Evolutionary conservation across 2,329 filamentous ascomycete species (phyloP), one percentile per base, ranked within the genome.

Genomic region (Nemania sp.): DNA sequence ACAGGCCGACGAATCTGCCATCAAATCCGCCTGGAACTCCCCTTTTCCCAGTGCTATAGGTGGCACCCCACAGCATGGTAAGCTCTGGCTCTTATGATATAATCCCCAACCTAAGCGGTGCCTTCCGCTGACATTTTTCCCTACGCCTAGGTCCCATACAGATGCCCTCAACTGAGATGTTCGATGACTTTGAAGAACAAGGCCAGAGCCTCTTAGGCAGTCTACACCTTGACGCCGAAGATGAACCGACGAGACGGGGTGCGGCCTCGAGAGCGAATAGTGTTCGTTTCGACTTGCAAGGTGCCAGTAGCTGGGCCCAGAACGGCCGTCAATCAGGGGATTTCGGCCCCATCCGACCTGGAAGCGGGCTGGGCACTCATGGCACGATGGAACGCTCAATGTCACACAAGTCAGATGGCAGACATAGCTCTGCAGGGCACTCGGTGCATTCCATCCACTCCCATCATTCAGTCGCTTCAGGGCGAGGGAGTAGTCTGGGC

Each of bases 341-440:
- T 51, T 88, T 96, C 62, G 84, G 86, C 34, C 88, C 89, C 22
- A 77, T 85, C 42, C 81, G 93, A 46, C 91, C 90, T 19, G 83
- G 86, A 20, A 95, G 91, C 70, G 88, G 90, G 30, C 79, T 97
- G 65, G 87, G 88, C 51, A 85, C 85, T 31, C 85, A 90, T 68
- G 82, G 85, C 36, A 85, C 97, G 84, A 94, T 89, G 72, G 94
- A 99, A 73, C 86, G 94, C 14, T 90, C 91, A 1, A 81, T 91
- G 14, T 99, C 94, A 9, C 91, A 97, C 78, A 96, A 96, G 68
- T 97, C 94, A 0, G 93, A 99, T 69, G 94, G 94, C 30, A 83
- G 93, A 57, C 91, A 96, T 67, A 97, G 93, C 71, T 97, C 92
- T 7, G 86, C 91, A n/a, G 91, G 91, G 4, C 88, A 93, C 63